A percentile compares a stretch with the other conserved stretches of the same genome.
Conservation (phyloP, 306 rosid species). For the Acacia confusa region DNA sequence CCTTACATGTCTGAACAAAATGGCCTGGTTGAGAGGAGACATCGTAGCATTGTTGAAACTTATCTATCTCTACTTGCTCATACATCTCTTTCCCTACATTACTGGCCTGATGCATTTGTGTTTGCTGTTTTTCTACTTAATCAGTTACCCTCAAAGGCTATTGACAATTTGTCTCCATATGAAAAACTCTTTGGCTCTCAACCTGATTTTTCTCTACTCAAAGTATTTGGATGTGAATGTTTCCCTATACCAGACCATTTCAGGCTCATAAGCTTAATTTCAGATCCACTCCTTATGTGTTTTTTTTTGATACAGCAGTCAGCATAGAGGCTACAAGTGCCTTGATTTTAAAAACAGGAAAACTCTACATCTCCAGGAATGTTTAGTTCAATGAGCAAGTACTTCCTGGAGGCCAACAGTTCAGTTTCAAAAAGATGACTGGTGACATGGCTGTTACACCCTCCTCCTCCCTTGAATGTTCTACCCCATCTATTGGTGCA, state of each 20-base stretch:
- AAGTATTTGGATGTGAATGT: neutral
- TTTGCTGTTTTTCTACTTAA: neutral
- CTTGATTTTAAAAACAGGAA: neutral
- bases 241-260: neutral
- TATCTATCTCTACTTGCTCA: too few species aligned
- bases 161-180: neutral
- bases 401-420: neutral
- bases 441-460: too few species aligned
- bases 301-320: neutral
- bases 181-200: neutral
- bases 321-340: neutral
- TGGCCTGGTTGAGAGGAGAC: too few species aligned
- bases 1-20: too few species aligned
- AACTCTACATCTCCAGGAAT: too few species aligned
- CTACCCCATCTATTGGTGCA: too few species aligned
- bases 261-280: neutral
- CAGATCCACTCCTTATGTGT: neutral
- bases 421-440: too few species aligned
- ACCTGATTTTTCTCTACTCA: neutral
- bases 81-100: too few species aligned
- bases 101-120: neutral
- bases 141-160: fast-evolving
- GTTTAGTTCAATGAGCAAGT: neutral
- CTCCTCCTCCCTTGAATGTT: fast-evolving
- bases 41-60: too few species aligned